Conservation (phyloP, 306 rosid genomes). For the Prunus salicina region DNA sequence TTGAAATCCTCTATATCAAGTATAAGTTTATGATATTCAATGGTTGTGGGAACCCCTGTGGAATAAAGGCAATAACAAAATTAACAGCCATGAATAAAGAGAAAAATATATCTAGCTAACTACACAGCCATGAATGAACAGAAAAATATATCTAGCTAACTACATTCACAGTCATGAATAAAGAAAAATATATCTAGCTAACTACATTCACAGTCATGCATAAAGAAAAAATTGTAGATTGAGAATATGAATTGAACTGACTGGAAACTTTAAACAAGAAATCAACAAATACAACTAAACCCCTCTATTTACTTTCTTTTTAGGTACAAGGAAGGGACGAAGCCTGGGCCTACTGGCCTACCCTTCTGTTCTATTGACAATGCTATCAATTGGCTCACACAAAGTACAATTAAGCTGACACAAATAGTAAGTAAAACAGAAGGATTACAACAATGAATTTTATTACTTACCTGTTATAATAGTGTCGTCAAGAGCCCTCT, state of each 20-base stretch:
- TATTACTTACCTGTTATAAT: constrained; percentile 67
- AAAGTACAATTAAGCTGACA: background rate
- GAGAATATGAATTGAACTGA: background rate
- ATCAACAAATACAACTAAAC: background rate
- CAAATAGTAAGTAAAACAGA: constrained; percentile 15
- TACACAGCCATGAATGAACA: too few species aligned
- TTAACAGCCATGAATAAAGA: background rate
- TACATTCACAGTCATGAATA: too few species aligned
- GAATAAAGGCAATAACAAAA: constrained; percentile 5
- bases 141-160: too few species aligned
- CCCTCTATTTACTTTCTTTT: too few species aligned
- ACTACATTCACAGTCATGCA: background rate
- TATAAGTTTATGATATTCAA: constrained; percentile 95
- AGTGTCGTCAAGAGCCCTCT: constrained; percentile 94
- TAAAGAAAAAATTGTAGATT: background rate
- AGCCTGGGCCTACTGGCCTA: too few species aligned
- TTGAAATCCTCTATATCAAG: constrained; percentile 93
- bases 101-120: too few species aligned
- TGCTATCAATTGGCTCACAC: background rate
- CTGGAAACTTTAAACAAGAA: background rate
- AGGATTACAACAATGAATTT: background rate
- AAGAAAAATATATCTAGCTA: too few species aligned
- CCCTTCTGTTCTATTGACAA: background rate
- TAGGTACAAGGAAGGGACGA: too few species aligned
- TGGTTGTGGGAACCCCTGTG: constrained; percentile 97